phyloP scores from a whole-genome alignment of 805 yeast species.

The Spathaspora arborariae region DNA sequence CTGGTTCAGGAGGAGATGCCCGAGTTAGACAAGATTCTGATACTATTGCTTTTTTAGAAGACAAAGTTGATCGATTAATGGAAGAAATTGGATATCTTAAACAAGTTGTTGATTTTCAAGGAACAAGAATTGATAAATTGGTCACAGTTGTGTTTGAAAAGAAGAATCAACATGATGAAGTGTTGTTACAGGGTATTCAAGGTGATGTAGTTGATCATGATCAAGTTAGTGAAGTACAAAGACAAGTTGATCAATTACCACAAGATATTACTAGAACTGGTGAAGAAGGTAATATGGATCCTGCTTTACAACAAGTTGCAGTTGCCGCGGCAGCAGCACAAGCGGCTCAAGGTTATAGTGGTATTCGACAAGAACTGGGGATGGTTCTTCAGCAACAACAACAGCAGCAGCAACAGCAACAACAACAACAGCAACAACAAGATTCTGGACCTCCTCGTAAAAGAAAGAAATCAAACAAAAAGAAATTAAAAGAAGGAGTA shows the following conservation, averaged over 20 bases:
- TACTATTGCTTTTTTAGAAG: slow-evolving; percentile 3
- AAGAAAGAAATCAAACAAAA: slow-evolving; percentile 4
- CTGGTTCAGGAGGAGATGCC: neutral
- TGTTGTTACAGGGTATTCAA: slow-evolving; percentile 29
- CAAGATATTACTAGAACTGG: slow-evolving; percentile 3
- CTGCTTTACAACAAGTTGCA: slow-evolving; percentile 38
- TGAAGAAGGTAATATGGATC: slow-evolving; percentile 36
- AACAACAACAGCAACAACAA: slow-evolving; percentile 16
- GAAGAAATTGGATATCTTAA: slow-evolving; percentile 34
- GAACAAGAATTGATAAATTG: slow-evolving; percentile 35
- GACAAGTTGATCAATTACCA: slow-evolving; percentile 14
- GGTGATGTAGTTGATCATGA: slow-evolving; percentile 12
- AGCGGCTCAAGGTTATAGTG: slow-evolving; percentile 8
- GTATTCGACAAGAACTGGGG: slow-evolving; percentile 1
- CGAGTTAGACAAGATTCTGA: too few relatives aligned
- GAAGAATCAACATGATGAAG: slow-evolving; percentile 19
- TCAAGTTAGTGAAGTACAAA: slow-evolving; percentile 17
- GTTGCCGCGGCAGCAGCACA: slow-evolving; percentile 36
- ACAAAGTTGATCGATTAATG: slow-evolving; percentile 9
- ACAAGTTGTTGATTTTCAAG: slow-evolving; percentile 35
- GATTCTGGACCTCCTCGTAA: slow-evolving; percentile 2
- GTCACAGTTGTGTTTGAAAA: slow-evolving; percentile 29
- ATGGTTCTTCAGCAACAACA: slow-evolving; percentile 7
- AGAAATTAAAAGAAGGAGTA: neutral
- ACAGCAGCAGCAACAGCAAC: slow-evolving; percentile 8